phyloP scores from a whole-genome alignment of 2,329 filamentous ascomycete species.

The Albifimbria verrucaria region DNA sequence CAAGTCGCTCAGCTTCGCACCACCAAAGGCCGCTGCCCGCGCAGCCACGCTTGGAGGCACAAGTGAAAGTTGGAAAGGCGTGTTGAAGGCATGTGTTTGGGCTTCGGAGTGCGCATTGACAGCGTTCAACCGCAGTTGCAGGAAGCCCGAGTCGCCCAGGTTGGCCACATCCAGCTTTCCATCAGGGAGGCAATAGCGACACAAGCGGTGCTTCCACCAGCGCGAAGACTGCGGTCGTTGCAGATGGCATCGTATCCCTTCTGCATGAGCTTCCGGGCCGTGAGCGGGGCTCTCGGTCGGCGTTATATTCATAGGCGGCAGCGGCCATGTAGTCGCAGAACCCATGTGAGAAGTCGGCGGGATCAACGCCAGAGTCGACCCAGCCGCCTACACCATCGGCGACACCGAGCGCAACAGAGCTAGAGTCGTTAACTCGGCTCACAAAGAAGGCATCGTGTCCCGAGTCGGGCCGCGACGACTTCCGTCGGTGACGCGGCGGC shows the following conservation, averaged over 20 bases:
- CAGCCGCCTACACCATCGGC: slow-evolving; percentile 96
- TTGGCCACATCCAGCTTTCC: slow-evolving; percentile 87
- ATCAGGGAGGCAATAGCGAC: slow-evolving; percentile 71
- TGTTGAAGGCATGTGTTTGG: slow-evolving; percentile 97
- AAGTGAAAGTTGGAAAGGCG: slow-evolving; percentile 89
- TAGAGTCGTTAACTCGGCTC: slow-evolving; percentile 68
- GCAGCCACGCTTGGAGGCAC: slow-evolving; percentile 76
- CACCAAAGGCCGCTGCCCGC: slow-evolving; percentile 81
- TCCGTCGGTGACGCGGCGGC: slow-evolving; percentile 35
- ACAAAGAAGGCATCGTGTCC: slow-evolving; percentile 98
- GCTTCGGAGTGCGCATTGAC: slow-evolving; percentile 79
- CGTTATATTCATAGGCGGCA: slow-evolving; percentile 59
- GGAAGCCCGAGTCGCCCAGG: slow-evolving; percentile 90
- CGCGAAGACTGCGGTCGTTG: slow-evolving; percentile 67
- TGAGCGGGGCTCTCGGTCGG: slow-evolving; percentile 38
- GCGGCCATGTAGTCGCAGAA: slow-evolving; percentile 91
- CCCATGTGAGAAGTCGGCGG: slow-evolving; percentile 91
- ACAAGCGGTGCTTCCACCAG: slow-evolving; percentile 89
- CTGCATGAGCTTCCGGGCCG: slow-evolving; percentile 72
- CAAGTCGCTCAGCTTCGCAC: slow-evolving; percentile 74
- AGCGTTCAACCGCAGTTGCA: slow-evolving; percentile 80
- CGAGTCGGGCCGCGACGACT: slow-evolving; percentile 61
- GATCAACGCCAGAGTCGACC: slow-evolving; percentile 88
- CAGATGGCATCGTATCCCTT: slow-evolving; percentile 80
- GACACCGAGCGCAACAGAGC: slow-evolving; percentile 78